A percentile compares a stretch with the other conserved stretches of the same genome.
These are phyloP conservation scores for Gnaphalium uliginosum DNA, from an alignment of 129 eudicot genomes.

Conservation along the genomic window DNA sequence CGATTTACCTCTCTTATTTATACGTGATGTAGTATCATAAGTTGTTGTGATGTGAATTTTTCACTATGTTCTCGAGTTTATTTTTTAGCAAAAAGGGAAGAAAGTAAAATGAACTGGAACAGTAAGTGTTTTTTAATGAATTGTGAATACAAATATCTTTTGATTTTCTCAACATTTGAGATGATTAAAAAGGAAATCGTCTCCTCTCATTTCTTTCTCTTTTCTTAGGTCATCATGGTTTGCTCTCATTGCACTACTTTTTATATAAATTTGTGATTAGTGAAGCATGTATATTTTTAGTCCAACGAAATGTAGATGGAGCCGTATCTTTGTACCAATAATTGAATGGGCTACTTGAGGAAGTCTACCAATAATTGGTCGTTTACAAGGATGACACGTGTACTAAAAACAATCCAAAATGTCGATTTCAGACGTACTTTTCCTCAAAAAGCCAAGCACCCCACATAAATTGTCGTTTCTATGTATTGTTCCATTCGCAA, in stretches of 20 bases:
- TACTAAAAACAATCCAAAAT: neutral
- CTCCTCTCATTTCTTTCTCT: too few species aligned
- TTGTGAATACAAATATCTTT: too few species aligned
- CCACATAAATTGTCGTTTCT: slow-evolving; percentile 14
- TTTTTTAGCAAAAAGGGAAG: too few species aligned
- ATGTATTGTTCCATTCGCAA: neutral
- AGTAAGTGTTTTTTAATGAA: too few species aligned
- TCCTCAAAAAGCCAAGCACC: slow-evolving; percentile 19
- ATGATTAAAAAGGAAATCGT: too few species aligned
- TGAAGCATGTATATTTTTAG: neutral
- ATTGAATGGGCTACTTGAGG: neutral
- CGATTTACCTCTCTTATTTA: too few species aligned
- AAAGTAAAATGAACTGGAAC: too few species aligned
- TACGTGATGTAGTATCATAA: too few species aligned
- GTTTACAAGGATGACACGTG: slow-evolving; percentile 16
- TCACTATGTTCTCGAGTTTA: too few species aligned
- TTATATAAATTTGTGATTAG: neutral
- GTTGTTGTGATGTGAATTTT: too few species aligned
- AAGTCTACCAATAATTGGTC: neutral
- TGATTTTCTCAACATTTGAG: too few species aligned
- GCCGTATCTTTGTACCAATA: neutral
- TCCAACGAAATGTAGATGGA: neutral
- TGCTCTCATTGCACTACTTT: neutral
- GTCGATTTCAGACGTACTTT: slow-evolving; percentile 23
- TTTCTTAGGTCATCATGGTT: too few species aligned